These are phyloP conservation scores for Stipa capillata DNA, from an alignment of 176 grass and related monocot genomes.

Conservation along the genomic window DNA sequence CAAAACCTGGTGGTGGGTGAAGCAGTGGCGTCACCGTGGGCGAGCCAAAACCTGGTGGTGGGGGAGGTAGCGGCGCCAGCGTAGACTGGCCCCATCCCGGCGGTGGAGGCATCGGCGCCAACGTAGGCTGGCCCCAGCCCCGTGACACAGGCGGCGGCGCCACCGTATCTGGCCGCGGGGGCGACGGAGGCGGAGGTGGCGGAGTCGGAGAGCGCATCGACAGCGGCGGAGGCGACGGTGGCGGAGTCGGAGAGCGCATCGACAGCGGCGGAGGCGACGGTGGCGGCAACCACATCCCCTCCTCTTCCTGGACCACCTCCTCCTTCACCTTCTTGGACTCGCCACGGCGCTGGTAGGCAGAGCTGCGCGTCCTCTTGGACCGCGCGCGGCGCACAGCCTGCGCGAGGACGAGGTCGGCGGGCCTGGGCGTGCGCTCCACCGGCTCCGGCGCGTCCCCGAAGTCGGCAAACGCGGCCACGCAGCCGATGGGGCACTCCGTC, in stretches of 20 bases:
- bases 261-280: neutral
- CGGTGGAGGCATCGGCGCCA: neutral
- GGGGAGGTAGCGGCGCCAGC: neutral
- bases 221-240: neutral
- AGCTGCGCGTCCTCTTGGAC: constrained; percentile 31
- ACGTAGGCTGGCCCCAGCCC: neutral
- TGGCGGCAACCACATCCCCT: neutral
- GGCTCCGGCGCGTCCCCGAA: neutral
- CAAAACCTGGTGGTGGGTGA: neutral
- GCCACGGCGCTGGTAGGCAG: neutral
- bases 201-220: neutral
- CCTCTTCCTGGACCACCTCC: neutral
- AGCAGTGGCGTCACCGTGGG: neutral
- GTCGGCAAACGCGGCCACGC: constrained; percentile 8
- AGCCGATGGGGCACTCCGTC: constrained; percentile 51
- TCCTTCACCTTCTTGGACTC: neutral
- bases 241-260: constrained; percentile 20
- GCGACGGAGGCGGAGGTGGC: neutral
- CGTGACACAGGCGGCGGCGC: no score
- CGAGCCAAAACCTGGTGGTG: neutral
- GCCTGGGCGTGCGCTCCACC: neutral
- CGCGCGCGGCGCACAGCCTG: constrained; percentile 12
- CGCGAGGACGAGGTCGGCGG: constrained; percentile 30
- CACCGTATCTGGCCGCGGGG: neutral
- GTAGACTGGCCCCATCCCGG: neutral